phyloP scores from a whole-genome alignment of 345 rosid species.

The Lenwebbia sp. region DNA sequence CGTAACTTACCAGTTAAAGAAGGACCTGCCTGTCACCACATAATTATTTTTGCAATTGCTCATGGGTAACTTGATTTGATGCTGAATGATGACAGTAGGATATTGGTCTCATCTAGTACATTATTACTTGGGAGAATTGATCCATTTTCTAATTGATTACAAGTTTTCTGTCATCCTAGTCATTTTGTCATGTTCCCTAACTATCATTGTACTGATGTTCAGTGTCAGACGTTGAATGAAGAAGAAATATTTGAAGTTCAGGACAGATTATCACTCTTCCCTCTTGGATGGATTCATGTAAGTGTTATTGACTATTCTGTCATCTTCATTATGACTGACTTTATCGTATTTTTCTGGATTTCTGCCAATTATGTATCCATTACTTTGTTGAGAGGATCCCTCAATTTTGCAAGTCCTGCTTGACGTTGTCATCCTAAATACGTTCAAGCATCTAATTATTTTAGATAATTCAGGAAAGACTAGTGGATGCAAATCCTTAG shows the following conservation, averaged over 20 bases:
- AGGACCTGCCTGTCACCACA: neutral
- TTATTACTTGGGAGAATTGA: neutral
- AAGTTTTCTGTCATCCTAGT: neutral
- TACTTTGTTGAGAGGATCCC: neutral
- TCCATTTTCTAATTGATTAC: neutral
- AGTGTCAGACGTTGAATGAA: conserved; percentile 90
- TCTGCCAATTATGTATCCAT: neutral
- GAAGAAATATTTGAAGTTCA: conserved; percentile 96
- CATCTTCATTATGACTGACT: neutral
- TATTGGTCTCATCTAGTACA: neutral
- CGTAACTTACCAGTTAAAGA: neutral
- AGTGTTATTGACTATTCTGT: conserved; percentile 11
- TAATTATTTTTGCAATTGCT: neutral
- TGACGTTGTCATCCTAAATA: neutral
- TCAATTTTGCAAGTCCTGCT: neutral
- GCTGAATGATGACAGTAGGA: neutral
- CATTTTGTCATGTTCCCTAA: neutral
- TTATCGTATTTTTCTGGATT: neutral
- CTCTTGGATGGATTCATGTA: conserved; percentile 98
- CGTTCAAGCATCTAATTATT: neutral
- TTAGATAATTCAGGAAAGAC: neutral
- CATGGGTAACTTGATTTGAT: neutral
- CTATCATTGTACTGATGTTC: conserved; percentile 1
- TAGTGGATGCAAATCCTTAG: neutral
- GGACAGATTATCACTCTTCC: conserved; percentile 70